Conservation (phyloP, 768 basidiomycete species). For the Coprinopsis sp. region DNA sequence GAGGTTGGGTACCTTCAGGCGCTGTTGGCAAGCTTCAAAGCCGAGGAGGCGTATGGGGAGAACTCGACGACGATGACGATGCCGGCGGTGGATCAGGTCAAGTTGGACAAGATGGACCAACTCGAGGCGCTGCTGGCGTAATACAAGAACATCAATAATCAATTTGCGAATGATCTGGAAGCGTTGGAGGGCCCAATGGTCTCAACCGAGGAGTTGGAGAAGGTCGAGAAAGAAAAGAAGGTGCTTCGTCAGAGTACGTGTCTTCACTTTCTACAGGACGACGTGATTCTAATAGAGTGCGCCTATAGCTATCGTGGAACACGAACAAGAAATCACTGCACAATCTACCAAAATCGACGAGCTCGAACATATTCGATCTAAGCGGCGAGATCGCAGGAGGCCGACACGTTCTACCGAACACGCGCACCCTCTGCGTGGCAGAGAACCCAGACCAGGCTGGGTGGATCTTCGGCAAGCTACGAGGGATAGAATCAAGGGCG, state of each 20-base stretch:
- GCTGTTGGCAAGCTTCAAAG: too few relatives aligned
- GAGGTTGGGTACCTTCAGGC: too few relatives aligned
- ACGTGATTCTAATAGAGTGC: not conserved
- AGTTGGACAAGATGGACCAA: conserved; percentile 42
- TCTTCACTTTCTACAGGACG: not conserved
- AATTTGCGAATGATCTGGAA: conserved; percentile 47
- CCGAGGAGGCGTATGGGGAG: conserved; percentile 36
- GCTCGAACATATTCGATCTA: conserved; percentile 83
- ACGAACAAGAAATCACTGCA: conserved; percentile 28
- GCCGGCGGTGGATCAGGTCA: conserved; percentile 28
- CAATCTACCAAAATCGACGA: conserved; percentile 55
- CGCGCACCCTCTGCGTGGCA: conserved; percentile 60
- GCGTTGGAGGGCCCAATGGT: conserved; percentile 22
- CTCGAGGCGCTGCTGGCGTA: conserved; percentile 52
- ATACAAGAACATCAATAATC: conserved; percentile 46
- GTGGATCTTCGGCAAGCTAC: conserved; percentile 68
- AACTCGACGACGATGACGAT: conserved; percentile 16
- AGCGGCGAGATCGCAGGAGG: conserved; percentile 73
- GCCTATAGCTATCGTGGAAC: conserved; percentile 40
- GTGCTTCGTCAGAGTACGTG: conserved; percentile 38
- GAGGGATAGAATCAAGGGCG: conserved; percentile 65
- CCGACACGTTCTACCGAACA: conserved; percentile 66
- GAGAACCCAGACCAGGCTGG: conserved; percentile 87
- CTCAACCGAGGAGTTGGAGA: conserved; percentile 11
- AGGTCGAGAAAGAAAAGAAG: conserved; percentile 9